Base-by-base conservation (phyloP, 306 rosid species). In the Sindora glabra region DNA sequence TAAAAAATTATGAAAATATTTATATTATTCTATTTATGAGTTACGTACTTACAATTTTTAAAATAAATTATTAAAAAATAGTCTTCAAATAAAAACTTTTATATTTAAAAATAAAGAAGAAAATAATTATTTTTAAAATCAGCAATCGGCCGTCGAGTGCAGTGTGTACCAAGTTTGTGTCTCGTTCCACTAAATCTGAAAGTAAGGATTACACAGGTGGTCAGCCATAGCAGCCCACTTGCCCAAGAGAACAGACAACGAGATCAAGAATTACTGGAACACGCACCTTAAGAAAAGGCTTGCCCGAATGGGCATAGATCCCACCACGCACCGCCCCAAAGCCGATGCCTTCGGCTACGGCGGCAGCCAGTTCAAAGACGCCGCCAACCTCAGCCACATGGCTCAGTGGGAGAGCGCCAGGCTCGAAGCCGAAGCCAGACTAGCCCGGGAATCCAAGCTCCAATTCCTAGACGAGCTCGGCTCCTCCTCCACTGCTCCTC, bases 401-500 rank as follows among this genome's bases (percentile, higher is more conserved):
- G 85, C 79, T 16, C 81, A 80, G n/a, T 80, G 85, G 85, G 85
- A 80, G 59, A 75, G 48, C 11, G 79, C 81, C 9, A 67, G 85
- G 7, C 70, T 80, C 0, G 76, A 80, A 68, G 85, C 81, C 0
- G 81, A 80, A 50, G 76, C 81, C 0, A 68, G 85, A 12, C 15
- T 68, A 3, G 81, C 64, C 1, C 59, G 71, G 19, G 81, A 80
- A 15, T 68, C 77, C 1, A 75, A 64, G 70, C 6, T 75, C 9
- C 69, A 74, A 2, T 51, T 47, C 19, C 46, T 37, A 11, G 54
- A 54, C 51, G 33, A 47, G 10, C 49, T 56, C 3, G 64, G 48
- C 8, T 47, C 60, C 33, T 3, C 40, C 9, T 22, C 64, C 45
- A 13, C 45, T 56, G 1, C 24, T 25, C 1, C 64, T 3, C 67